Percentiles rank a stretch among this genome's conserved stretches.
Evolutionary conservation across 805 yeast genomes (phyloP).

Genomic region (Candida ovalis): DNA sequence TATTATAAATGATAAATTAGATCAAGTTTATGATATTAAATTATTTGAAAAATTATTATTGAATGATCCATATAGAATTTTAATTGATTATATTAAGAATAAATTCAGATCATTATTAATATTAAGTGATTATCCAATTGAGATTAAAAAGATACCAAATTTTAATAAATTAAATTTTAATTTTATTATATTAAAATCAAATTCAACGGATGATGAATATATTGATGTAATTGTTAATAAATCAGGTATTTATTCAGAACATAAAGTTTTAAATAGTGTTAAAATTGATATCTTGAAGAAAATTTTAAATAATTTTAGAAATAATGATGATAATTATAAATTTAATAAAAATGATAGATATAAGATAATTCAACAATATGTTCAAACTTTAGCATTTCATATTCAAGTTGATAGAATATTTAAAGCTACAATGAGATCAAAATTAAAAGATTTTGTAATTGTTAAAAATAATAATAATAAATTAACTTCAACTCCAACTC

Average conservation of each 20-base stretch:
- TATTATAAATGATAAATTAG: slow-evolving; percentile 46
- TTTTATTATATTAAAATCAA: slow-evolving; percentile 39
- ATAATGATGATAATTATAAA: neutral
- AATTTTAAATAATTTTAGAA: slow-evolving; percentile 19
- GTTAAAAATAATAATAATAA: slow-evolving; percentile 1
- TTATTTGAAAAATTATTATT: slow-evolving; percentile 40
- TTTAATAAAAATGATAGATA: slow-evolving; percentile 41
- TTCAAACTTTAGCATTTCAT: slow-evolving; percentile 50
- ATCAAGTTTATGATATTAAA: slow-evolving; percentile 47
- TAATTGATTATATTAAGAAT: slow-evolving; percentile 64
- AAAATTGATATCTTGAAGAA: slow-evolving; percentile 39
- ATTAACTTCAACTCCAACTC: neutral
- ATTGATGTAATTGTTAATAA: slow-evolving; percentile 38
- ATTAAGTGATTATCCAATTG: slow-evolving; percentile 46
- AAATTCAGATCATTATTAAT: slow-evolving; percentile 60
- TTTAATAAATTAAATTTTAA: slow-evolving; percentile 25
- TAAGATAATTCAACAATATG: slow-evolving; percentile 43
- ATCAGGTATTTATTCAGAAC: slow-evolving; percentile 57
- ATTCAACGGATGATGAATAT: slow-evolving; percentile 42
- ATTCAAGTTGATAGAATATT: slow-evolving; percentile 66
- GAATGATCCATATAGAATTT: slow-evolving; percentile 60
- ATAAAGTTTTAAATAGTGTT: slow-evolving; percentile 37
- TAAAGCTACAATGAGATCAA: slow-evolving; percentile 39
- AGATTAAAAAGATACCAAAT: slow-evolving; percentile 29
- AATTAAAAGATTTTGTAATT: slow-evolving; percentile 9